These are phyloP conservation scores for Fusarium buharicum DNA, from an alignment of 2,329 filamentous ascomycete species.

Conservation along the genomic window DNA sequence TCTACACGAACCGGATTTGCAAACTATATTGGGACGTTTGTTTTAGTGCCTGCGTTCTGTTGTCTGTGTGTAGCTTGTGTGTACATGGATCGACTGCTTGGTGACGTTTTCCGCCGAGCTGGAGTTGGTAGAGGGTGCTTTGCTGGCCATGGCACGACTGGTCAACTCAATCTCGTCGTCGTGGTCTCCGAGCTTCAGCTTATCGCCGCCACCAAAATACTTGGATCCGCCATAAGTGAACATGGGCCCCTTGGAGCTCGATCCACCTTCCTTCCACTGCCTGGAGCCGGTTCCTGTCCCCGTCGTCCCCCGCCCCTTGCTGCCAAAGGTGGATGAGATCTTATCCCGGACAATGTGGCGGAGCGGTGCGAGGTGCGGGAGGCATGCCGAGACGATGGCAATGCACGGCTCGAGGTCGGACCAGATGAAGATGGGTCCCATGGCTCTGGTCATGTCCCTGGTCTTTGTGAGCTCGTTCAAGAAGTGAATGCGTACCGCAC, in stretches of 20 bases:
- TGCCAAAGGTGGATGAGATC: slow-evolving; percentile 4
- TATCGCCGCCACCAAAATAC: slow-evolving; percentile 7
- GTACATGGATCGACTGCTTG: neutral
- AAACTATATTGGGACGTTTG: neutral
- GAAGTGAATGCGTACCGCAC: slow-evolving; percentile 16
- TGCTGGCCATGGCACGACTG: neutral
- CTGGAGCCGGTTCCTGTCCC: neutral
- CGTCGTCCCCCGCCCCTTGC: neutral
- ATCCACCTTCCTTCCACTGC: neutral
- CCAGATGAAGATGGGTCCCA: slow-evolving; percentile 26
- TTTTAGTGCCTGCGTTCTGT: neutral
- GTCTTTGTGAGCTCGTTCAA: slow-evolving; percentile 8
- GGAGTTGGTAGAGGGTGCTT: neutral
- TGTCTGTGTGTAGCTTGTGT: neutral
- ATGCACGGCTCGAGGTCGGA: slow-evolving; percentile 23
- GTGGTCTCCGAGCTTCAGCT: slow-evolving; percentile 1
- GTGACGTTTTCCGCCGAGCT: neutral
- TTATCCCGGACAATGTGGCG: slow-evolving; percentile 10
- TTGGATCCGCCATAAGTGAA: slow-evolving; percentile 17
- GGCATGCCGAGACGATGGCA: slow-evolving; percentile 20
- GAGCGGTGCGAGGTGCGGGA: slow-evolving; percentile 19
- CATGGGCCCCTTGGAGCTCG: neutral
- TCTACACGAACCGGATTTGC: too few relatives aligned
- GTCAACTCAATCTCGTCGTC: slow-evolving; percentile 21
- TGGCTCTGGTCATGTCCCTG: slow-evolving; percentile 5